Percentiles rank a stretch among this genome's conserved stretches.
Evolutionary conservation across 805 yeast genomes (phyloP).

Genomic region (Helenozyma rhizophorensis): DNA sequence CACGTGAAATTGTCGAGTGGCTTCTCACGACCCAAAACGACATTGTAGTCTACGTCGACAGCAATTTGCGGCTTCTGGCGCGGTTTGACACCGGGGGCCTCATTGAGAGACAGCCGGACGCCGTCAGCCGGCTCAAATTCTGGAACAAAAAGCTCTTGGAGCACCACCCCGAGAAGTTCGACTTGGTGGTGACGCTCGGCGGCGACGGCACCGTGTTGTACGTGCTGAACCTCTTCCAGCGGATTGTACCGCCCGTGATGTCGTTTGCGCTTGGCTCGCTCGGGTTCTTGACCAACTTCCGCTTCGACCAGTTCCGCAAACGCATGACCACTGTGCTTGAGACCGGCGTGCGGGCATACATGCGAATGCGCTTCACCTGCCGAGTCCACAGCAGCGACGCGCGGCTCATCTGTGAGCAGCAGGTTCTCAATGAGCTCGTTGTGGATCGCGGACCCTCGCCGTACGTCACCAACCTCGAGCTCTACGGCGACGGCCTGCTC

Average conservation of each 20-base stretch:
- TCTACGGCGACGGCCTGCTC: constrained; percentile 82
- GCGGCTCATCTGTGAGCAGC: constrained; percentile 57
- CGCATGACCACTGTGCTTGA: constrained; percentile 55
- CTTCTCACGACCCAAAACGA: constrained; percentile 40
- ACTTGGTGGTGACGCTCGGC: constrained; percentile 41
- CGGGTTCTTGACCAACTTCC: constrained; percentile 65
- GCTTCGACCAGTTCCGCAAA: constrained; percentile 66
- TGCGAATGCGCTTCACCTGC: constrained; percentile 87
- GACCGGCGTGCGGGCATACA: constrained; percentile 66
- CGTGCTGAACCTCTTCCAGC: constrained; percentile 39
- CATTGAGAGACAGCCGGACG: constrained; percentile 42
- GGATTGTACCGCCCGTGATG: constrained; percentile 45
- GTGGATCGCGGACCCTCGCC: constrained; percentile 95
- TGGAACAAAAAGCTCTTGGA: constrained; percentile 65
- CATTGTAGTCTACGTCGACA: constrained; percentile 66
- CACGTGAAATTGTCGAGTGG: constrained; percentile 81
- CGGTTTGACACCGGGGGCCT: constrained; percentile 61
- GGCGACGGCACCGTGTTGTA: constrained; percentile 46
- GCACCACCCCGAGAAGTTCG: constrained; percentile 38
- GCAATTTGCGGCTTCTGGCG: constrained; percentile 54
- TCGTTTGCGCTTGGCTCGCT: constrained; percentile 41
- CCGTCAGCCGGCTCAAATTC: constrained; percentile 47
- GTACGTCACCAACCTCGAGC: constrained; percentile 80
- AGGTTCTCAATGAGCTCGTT: constrained; percentile 84
- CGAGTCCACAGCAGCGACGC: constrained; percentile 55